phyloP scores from a whole-genome alignment of 2,329 filamentous ascomycete genomes.

The Apiospora arundinis region DNA sequence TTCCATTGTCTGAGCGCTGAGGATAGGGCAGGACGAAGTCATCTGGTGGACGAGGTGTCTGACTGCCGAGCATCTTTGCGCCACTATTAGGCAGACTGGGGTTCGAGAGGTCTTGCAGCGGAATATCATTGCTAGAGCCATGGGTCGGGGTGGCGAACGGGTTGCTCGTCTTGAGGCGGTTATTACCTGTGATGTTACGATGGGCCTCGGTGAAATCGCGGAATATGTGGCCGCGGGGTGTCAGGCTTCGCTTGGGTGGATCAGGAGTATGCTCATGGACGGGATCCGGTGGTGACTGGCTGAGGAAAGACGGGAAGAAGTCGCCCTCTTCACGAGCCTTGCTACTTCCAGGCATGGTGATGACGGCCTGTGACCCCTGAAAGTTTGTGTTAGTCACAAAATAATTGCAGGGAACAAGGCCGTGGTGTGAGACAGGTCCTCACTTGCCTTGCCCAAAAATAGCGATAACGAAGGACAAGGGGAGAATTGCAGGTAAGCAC shows the following conservation, averaged over 20 bases:
- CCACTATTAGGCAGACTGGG: constrained; percentile 22
- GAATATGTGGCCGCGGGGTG: constrained; percentile 44
- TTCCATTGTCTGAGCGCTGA: constrained; percentile 22
- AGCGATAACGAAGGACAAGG: background rate
- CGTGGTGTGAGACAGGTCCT: background rate
- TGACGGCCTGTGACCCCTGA: background rate
- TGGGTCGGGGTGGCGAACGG: background rate
- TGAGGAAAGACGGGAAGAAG: constrained; percentile 19
- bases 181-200: constrained; percentile 42
- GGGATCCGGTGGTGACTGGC: background rate
- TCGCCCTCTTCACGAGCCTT: constrained; percentile 22
- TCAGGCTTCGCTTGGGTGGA: constrained; percentile 29
- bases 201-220: constrained; percentile 46
- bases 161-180: constrained; percentile 25
- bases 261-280: constrained; percentile 8
- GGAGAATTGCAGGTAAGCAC: background rate
- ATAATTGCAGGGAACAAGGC: too few relatives aligned
- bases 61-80: constrained; percentile 25
- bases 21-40: constrained; percentile 22
- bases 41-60: background rate
- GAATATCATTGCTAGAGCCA: constrained; percentile 22
- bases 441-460: background rate
- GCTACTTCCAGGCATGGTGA: background rate
- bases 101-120: constrained; percentile 18
- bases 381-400: background rate